Base-by-base conservation (phyloP, 1,139 yeast genomes). In the Sugiyamaella neomexicana region DNA sequence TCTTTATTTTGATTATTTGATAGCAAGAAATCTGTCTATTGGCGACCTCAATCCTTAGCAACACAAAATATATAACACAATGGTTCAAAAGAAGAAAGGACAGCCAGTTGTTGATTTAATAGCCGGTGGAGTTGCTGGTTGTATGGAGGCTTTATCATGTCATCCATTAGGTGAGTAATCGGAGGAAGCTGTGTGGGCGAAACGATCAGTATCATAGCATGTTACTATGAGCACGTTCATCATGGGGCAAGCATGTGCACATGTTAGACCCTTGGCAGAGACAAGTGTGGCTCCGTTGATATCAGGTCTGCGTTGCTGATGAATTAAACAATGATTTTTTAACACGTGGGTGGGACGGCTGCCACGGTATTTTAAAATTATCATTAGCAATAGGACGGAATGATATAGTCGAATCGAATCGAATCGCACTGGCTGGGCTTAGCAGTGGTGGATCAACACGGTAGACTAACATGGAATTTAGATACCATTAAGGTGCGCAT, bases 61-160 rank as follows among this genome's bases (percentile, higher is more conserved):
- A 2, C 16, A 42, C 34, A 23, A 29, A 29, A 15, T 20, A 20
- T 5, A 20, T 3, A 20, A 20, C 25, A 20, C 10, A 41, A 49
- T 49, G 52, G 52, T 41, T 20, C 60, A 60, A 50, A 65, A 63
- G 55, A 65, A 65, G 60, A 67, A 65, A 55, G 71, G 72, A 58
- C 74, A 74, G 62, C 79, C 85, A 46, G 82, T 86, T 40, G 81
- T 88, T 58, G 96, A 90, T 71, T 80, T 91, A 66, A 78, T 90
- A 54, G 95, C 98, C 46, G 99, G 99, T 63, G 99, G 99, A 67
- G 85, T 95, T 12, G 99, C 99, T 16, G 99, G 99, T 58, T 79
- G 91, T 59, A 89, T 90, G 70, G 99, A 93, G 75, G 99, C 98
- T 17, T 79, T 93, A 62, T 85, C 95, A 71, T 93, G 99, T 73